These are phyloP conservation scores for Penicillium sp. DNA, from an alignment of 2,329 filamentous ascomycete species.

Conservation along the genomic window DNA sequence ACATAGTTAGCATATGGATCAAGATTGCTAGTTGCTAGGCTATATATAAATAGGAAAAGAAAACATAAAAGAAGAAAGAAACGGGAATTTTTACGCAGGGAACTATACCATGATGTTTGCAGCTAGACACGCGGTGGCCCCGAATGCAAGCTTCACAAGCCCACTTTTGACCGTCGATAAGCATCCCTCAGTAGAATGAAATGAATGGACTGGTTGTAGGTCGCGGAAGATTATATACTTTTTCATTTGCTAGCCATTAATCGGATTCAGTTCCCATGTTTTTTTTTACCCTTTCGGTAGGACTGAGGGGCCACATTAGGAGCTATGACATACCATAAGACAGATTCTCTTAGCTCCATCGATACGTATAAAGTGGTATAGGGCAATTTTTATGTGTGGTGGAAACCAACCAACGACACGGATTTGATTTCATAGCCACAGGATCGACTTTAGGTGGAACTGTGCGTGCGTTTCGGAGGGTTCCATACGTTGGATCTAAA, in stretches of 20 bases:
- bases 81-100: not conserved
- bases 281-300: slow-evolving; percentile 7
- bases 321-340: slow-evolving; percentile 26
- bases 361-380: not conserved
- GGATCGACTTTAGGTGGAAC: slow-evolving; percentile 18
- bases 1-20: not conserved
- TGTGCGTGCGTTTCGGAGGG: slow-evolving; percentile 15
- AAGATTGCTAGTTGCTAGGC: too few species aligned
- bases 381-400: slow-evolving; percentile 11
- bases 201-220: slow-evolving; percentile 4
- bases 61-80: not conserved
- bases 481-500: slow-evolving; percentile 5
- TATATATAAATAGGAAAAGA: too few species aligned
- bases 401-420: slow-evolving; percentile 3
- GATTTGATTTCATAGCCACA: slow-evolving; percentile 24
- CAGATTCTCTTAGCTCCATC: too few species aligned
- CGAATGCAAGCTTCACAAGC: slow-evolving; percentile 96
- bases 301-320: slow-evolving; percentile 14
- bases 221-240: slow-evolving; percentile 20
- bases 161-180: slow-evolving; percentile 92
- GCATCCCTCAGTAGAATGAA: slow-evolving; percentile 53
- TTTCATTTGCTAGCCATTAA: not conserved
- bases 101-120: slow-evolving; percentile 77
- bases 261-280: not conserved
- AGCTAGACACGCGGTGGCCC: slow-evolving; percentile 95